These are phyloP conservation scores for Teunomyces aglyptinius DNA, from an alignment of 805 yeast genomes.

Conservation along the genomic window DNA sequence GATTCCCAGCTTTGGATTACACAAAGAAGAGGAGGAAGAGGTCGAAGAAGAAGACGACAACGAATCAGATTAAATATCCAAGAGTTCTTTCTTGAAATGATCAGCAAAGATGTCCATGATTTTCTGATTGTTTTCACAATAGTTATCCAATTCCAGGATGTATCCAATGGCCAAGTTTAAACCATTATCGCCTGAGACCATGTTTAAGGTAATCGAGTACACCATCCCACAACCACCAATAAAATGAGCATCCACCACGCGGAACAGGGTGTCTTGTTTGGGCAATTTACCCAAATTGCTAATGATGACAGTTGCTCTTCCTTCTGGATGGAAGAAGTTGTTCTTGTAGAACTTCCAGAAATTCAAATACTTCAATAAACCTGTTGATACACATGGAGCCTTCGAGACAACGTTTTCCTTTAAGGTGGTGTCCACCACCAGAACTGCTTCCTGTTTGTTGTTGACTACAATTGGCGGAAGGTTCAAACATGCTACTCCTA, in stretches of 20 bases:
- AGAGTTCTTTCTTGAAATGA: not conserved
- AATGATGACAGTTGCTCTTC: slow-evolving; percentile 7
- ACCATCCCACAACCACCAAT: slow-evolving; percentile 7
- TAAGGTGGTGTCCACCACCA: slow-evolving; percentile 3
- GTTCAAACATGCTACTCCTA: slow-evolving; percentile 1
- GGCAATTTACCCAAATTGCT: slow-evolving; percentile 12
- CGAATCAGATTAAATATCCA: not conserved
- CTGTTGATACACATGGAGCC: slow-evolving; percentile 1
- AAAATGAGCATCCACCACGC: slow-evolving; percentile 9
- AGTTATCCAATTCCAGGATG: slow-evolving; percentile 8
- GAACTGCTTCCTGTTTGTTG: not conserved
- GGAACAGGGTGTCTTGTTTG: not conserved
- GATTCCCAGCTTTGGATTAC: not conserved
- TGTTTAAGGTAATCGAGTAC: slow-evolving; percentile 11
- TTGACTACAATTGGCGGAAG: not conserved
- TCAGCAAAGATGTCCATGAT: slow-evolving; percentile 10
- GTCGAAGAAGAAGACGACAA: slow-evolving; percentile 4
- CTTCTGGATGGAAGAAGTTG: slow-evolving; percentile 1
- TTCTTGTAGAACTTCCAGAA: slow-evolving; percentile 4
- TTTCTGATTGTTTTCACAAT: not conserved
- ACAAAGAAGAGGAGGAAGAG: slow-evolving; percentile 4
- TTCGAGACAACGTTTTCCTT: slow-evolving; percentile 4
- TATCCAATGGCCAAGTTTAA: slow-evolving; percentile 9
- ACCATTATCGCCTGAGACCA: slow-evolving; percentile 10
- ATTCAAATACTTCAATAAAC: slow-evolving; percentile 6